Percentiles rank a stretch among this genome's conserved stretches.
phyloP scores from a whole-genome alignment of 2,329 filamentous ascomycete species.

The Onygena corvina region DNA sequence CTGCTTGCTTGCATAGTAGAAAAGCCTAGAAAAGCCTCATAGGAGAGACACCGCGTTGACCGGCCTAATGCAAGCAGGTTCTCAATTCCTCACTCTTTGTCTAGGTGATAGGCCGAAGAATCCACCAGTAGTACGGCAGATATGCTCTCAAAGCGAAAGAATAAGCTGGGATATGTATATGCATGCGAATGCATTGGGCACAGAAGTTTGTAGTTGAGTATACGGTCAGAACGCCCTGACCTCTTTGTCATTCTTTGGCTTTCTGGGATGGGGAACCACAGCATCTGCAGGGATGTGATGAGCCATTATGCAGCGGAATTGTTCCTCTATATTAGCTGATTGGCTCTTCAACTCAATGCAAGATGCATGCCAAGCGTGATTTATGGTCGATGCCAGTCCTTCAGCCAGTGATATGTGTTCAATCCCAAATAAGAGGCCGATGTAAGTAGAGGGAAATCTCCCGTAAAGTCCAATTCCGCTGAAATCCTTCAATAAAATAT shows the following conservation, averaged over 20 bases:
- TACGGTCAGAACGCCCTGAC: slow-evolving; percentile 4
- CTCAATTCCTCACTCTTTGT: background rate
- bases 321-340: background rate
- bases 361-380: background rate
- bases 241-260: background rate
- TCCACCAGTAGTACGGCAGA: background rate
- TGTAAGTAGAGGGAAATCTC: too few relatives aligned
- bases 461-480: background rate
- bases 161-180: background rate
- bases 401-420: background rate
- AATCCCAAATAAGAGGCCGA: too few relatives aligned
- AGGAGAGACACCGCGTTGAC: background rate
- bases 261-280: background rate
- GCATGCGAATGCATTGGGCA: slow-evolving; percentile 1
- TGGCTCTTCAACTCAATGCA: background rate
- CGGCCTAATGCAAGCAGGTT: background rate
- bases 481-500: background rate
- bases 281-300: slow-evolving; percentile 4
- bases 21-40: background rate
- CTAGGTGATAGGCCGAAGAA: background rate
- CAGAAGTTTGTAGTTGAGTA: background rate
- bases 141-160: background rate
- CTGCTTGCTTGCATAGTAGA: background rate
- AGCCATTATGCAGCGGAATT: background rate
- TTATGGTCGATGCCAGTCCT: background rate